A percentile compares a stretch with the other conserved stretches of the same genome.
These are phyloP conservation scores for Sophora flavescens DNA, from an alignment of 306 rosid genomes.

Conservation along the genomic window DNA sequence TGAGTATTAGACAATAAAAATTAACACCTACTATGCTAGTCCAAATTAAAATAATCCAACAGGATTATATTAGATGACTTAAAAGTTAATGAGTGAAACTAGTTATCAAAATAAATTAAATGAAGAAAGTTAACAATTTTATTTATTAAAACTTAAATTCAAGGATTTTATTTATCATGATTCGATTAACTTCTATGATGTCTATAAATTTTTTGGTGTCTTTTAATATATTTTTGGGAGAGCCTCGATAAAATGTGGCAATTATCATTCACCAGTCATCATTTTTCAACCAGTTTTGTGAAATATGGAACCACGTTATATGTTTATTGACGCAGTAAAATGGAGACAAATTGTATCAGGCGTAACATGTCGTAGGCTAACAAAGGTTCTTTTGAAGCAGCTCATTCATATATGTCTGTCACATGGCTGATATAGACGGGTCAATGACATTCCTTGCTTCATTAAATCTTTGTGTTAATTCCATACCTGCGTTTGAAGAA, in stretches of 20 bases:
- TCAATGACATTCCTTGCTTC: conserved; percentile 48
- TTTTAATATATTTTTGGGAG: not conserved
- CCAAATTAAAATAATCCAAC: too few species aligned
- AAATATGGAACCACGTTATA: conserved; percentile 16
- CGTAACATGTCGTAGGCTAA: conserved; percentile 28
- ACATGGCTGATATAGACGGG: conserved; percentile 47
- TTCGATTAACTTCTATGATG: not conserved
- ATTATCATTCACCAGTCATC: conserved; percentile 5
- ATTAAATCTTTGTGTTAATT: conserved; percentile 34
- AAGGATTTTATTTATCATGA: not conserved
- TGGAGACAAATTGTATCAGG: conserved; percentile 40
- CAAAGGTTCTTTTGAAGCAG: conserved; percentile 41
- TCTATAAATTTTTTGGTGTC: not conserved
- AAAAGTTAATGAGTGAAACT: not conserved
- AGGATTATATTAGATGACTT: not conserved
- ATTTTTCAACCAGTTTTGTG: conserved; percentile 24
- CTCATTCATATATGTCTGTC: conserved; percentile 31
- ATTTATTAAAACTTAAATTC: not conserved
- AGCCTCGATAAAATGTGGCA: not conserved
- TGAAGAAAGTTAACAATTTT: not conserved
- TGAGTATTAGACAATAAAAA: too few species aligned
- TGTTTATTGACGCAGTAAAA: conserved; percentile 1
- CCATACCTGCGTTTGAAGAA: conserved; percentile 30
- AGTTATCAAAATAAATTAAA: not conserved
- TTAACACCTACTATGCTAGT: too few species aligned